phyloP scores from a whole-genome alignment of 192 early-diverging fungal species.

The Thamnidium elegans region DNA sequence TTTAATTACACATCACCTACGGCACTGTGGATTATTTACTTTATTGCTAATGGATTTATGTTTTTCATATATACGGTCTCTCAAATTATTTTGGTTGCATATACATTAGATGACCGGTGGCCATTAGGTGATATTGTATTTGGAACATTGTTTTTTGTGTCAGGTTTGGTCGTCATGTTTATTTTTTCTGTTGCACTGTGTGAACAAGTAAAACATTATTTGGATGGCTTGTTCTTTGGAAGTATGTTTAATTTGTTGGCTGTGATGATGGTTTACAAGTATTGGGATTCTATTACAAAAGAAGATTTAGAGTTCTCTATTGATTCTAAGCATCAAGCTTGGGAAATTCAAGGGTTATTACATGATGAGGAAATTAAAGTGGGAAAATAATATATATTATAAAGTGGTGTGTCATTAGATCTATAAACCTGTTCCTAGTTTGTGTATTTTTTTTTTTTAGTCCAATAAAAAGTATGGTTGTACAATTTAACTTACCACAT shows the following conservation, averaged over 20 bases:
- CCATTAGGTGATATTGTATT: constrained; percentile 91
- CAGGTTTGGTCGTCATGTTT: constrained; percentile 79
- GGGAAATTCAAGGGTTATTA: constrained; percentile 67
- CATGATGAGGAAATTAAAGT: constrained; percentile 39
- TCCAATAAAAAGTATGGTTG: too few relatives aligned
- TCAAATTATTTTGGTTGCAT: constrained; percentile 92
- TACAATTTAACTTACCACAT: too few relatives aligned
- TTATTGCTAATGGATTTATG: constrained; percentile 78
- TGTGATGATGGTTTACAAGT: constrained; percentile 99
- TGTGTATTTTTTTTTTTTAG: not conserved
- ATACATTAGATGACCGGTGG: constrained; percentile 93
- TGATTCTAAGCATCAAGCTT: constrained; percentile 66
- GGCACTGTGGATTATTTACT: constrained; percentile 81
- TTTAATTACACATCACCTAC: constrained; percentile 62
- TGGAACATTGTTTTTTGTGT: constrained; percentile 80
- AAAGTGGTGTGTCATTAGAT: not conserved
- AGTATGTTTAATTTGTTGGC: constrained; percentile 83
- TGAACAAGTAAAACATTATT: constrained; percentile 85
- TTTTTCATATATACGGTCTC: constrained; percentile 81
- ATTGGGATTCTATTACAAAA: constrained; percentile 98
- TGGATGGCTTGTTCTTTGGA: constrained; percentile 97
- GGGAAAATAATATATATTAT: not conserved
- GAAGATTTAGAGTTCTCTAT: constrained; percentile 94
- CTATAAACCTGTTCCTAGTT: too few relatives aligned
- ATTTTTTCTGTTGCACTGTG: constrained; percentile 80